phyloP scores from a whole-genome alignment of 2,329 filamentous ascomycete species.

The Escovopsis weberi region DNA sequence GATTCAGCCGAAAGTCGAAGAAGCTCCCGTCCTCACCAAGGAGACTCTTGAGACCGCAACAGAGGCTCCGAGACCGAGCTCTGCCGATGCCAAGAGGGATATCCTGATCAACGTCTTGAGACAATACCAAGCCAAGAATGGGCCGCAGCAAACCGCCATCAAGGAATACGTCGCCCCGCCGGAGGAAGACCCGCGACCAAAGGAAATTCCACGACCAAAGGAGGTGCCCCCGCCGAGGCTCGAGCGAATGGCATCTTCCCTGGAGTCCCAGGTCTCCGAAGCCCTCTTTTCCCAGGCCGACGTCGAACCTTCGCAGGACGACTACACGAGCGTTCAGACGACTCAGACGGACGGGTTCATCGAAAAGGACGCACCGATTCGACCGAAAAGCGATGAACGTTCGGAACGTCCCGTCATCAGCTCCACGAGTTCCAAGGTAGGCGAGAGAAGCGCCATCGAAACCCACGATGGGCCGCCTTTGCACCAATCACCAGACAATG shows the following conservation, averaged over 20 bases:
- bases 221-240: neutral
- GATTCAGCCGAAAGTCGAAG: neutral
- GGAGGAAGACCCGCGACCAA: too few species aligned
- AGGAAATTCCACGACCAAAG: too few species aligned
- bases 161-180: too few species aligned
- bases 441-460: too few species aligned
- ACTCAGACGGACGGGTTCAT: slow-evolving; percentile 11
- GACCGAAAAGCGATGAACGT: too few species aligned
- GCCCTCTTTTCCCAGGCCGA: slow-evolving; percentile 19
- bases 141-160: too few species aligned
- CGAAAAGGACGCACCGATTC: neutral
- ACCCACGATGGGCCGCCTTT: too few species aligned
- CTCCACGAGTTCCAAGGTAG: too few species aligned
- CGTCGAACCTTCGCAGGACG: slow-evolving; percentile 12
- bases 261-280: slow-evolving; percentile 15
- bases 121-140: too few species aligned
- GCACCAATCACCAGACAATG: too few species aligned
- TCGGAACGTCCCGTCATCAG: too few species aligned
- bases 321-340: slow-evolving; percentile 8
- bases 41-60: neutral
- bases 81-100: neutral
- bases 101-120: too few species aligned
- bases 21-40: neutral
- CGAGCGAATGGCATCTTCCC: slow-evolving; percentile 1
- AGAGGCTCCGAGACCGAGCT: neutral